These are phyloP conservation scores for Rehmannia glutinosa DNA, from an alignment of 257 asterid species.

Conservation along the genomic window DNA sequence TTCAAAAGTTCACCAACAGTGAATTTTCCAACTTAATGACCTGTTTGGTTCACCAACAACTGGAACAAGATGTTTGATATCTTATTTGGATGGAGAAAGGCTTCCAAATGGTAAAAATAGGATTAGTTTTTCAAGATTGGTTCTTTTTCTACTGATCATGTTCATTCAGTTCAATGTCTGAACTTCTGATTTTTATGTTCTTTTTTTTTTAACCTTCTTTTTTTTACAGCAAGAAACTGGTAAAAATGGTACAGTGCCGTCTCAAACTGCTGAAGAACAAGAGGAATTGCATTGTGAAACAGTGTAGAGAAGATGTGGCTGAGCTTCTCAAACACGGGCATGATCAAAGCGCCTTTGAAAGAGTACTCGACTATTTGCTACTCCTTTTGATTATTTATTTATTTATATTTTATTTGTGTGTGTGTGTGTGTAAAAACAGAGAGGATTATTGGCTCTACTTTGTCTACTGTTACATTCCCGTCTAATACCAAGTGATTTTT, in stretches of 20 bases:
- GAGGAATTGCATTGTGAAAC: slow-evolving; percentile 51
- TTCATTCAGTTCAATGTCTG: not conserved
- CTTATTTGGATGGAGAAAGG: slow-evolving; percentile 86
- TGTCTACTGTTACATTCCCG: too few relatives aligned
- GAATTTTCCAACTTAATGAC: too few relatives aligned
- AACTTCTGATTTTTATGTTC: not conserved
- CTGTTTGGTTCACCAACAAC: too few relatives aligned
- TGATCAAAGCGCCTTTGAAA: slow-evolving; percentile 40
- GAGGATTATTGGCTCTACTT: too few relatives aligned
- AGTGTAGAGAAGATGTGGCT: slow-evolving; percentile 51
- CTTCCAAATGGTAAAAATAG: slow-evolving; percentile 63
- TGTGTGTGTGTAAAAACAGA: too few relatives aligned
- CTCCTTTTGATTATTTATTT: not conserved
- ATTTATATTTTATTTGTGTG: not conserved
- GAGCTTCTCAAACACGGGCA: slow-evolving; percentile 65
- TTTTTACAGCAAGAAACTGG: slow-evolving; percentile 52
- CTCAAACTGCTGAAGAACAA: slow-evolving; percentile 63
- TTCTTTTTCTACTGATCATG: not conserved
- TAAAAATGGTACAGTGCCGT: slow-evolving; percentile 58
- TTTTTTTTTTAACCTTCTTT: not conserved
- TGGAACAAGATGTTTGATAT: slow-evolving; percentile 50
- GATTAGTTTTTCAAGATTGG: not conserved
- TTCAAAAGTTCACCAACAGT: too few relatives aligned
- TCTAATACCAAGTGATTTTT: too few relatives aligned
- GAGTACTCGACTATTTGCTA: slow-evolving; percentile 33